Evolutionary conservation across 768 basidiomycete genomes (phyloP), one percentile per base, ranked within the genome.

Genomic region (Pholiota microspora): DNA sequence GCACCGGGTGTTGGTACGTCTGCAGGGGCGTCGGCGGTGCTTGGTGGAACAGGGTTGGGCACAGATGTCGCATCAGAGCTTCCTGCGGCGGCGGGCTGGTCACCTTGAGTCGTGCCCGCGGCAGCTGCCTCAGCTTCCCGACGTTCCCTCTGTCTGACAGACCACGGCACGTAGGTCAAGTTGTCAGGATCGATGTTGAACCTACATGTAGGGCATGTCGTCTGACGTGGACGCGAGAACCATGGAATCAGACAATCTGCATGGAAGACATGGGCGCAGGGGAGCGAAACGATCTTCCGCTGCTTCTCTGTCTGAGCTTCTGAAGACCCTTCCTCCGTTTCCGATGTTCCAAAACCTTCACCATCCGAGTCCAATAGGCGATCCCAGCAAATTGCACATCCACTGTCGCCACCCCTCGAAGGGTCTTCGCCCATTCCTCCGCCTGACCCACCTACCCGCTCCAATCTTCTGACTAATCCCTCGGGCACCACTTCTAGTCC

Each of bases 131-230:
- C 47, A 9, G 53, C 31, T 45, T 59, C 53, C 10, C 40, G 56
- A 18, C 59, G 60, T 34, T 64, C 62, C 28, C 57, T 54, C 45
- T 54, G 58, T 3, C 65, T 58, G 42, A 62, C 62, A 24, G 69
- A 58, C 16, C 68, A 57, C 13, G 69, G 64, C 10, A 66, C 68
- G 49, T 74, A 82, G 0, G 88, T 89, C 44, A 91, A 67, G 53
- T 85, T 85, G 52, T 89, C 84, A 0, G 90, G 90, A 63, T 92
- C 90, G 51, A 92, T 81, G 59, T 92, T 85, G 62, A 92, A 92
- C 58, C 90, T 73, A 69, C 90, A 92, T 0, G 88, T 88, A 0
- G 90, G 90, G 60, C 90, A 92, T 1, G 90, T 92, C 16, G 90
- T 91, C 59, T 88, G 86, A 38, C 76, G 78, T 9, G 89, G 86